Evolutionary conservation across 768 basidiomycete species (phyloP).

Genomic region (Amanita molliuscula): DNA sequence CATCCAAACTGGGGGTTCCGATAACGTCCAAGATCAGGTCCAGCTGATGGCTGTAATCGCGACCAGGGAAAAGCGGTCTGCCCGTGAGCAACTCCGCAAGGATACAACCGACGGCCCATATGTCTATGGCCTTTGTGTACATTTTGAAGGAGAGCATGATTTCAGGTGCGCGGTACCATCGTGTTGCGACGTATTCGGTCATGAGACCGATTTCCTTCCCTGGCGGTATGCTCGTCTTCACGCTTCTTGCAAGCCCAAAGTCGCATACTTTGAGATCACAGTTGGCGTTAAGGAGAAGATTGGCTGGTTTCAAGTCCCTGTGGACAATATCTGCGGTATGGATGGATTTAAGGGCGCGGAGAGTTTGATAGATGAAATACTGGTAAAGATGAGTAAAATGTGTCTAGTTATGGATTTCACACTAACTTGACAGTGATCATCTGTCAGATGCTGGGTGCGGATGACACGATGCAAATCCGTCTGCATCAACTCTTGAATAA

Average conservation of each 20-base stretch:
- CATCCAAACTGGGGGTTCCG: slow-evolving; percentile 83
- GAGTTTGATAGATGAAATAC: slow-evolving; percentile 96
- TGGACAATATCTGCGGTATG: slow-evolving; percentile 94
- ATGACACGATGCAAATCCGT: slow-evolving; percentile 97
- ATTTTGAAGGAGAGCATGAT: slow-evolving; percentile 98
- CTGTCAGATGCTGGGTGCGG: slow-evolving; percentile 84
- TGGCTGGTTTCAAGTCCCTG: slow-evolving; percentile 93
- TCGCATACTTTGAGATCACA: slow-evolving; percentile 95
- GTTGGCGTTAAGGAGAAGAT: slow-evolving; percentile 90
- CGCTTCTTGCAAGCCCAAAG: slow-evolving; percentile 68
- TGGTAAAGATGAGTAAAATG: slow-evolving; percentile 27
- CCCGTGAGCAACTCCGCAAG: slow-evolving; percentile 88
- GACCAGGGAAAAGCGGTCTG: slow-evolving; percentile 91
- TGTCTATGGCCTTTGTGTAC: slow-evolving; percentile 81
- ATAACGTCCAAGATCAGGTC: slow-evolving; percentile 91
- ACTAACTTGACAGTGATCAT: slow-evolving; percentile 60
- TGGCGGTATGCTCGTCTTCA: slow-evolving; percentile 2
- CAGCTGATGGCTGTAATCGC: slow-evolving; percentile 91
- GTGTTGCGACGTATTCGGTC: slow-evolving; percentile 93
- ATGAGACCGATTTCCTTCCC: slow-evolving; percentile 39
- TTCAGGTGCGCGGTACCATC: slow-evolving; percentile 97
- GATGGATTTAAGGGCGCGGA: slow-evolving; percentile 88
- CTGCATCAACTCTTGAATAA: slow-evolving; percentile 65
- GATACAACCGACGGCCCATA: slow-evolving; percentile 84
- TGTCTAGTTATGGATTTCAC: background rate